Conservation (phyloP, 2,329 filamentous ascomycete species). For the Lachnellula arida region DNA sequence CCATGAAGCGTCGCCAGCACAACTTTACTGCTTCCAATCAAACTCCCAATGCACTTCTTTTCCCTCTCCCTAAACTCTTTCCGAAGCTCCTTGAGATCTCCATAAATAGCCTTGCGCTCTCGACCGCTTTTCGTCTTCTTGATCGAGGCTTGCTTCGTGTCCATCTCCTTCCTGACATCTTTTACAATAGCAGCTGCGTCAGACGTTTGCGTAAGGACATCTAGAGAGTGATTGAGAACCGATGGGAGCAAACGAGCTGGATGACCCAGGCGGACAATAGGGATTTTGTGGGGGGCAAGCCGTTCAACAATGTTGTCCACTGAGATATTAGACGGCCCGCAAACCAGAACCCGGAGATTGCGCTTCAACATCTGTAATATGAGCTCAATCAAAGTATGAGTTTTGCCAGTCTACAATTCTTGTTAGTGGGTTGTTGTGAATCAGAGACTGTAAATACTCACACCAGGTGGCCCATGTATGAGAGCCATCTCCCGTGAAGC, state of each 20-base stretch:
- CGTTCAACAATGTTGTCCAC: slow-evolving; percentile 98
- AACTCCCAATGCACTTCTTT: slow-evolving; percentile 68
- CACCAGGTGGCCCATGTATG: slow-evolving; percentile 90
- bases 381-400: slow-evolving; percentile 90
- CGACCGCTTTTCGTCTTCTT: slow-evolving; percentile 78
- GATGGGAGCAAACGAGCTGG: slow-evolving; percentile 85
- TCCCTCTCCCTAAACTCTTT: slow-evolving; percentile 88
- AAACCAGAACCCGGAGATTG: slow-evolving; percentile 77
- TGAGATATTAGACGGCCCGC: slow-evolving; percentile 92
- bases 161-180: slow-evolving; percentile 89
- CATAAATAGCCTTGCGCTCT: slow-evolving; percentile 78
- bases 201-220: slow-evolving; percentile 84
- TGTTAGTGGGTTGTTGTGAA: slow-evolving; percentile 1
- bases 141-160: slow-evolving; percentile 82
- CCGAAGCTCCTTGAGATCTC: slow-evolving; percentile 76
- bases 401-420: slow-evolving; percentile 72
- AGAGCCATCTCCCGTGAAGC: slow-evolving; percentile 76
- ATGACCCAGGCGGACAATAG: slow-evolving; percentile 86
- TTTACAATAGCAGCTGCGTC: slow-evolving; percentile 85
- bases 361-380: slow-evolving; percentile 83
- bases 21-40: slow-evolving; percentile 76
- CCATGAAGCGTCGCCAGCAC: slow-evolving; percentile 92
- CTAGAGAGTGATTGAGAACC: slow-evolving; percentile 83
- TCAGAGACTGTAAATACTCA: slow-evolving; percentile 32
- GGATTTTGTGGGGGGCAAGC: slow-evolving; percentile 75